Evolutionary conservation across 805 yeast species (phyloP).

Genomic region (Spathaspora arborariae): DNA sequence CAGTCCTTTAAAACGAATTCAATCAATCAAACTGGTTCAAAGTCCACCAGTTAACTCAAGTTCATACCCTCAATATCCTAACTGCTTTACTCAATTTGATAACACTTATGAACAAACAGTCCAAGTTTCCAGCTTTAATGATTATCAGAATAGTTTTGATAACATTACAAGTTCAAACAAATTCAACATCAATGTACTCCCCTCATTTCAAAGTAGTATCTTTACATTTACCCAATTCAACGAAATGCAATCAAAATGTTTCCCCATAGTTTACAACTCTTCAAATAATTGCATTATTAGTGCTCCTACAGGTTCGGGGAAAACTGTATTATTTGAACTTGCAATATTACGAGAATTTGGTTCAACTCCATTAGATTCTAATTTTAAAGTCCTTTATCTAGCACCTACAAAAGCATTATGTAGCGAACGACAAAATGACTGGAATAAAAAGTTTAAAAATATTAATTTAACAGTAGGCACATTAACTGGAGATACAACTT

Average conservation of each 20-base stretch:
- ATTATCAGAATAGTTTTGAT: too few relatives aligned
- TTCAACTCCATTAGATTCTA: constrained; percentile 15
- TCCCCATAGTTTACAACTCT: constrained; percentile 28
- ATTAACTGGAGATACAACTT: constrained; percentile 53
- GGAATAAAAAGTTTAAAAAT: constrained; percentile 39
- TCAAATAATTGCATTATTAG: constrained; percentile 44
- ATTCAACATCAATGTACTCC: constrained; percentile 16
- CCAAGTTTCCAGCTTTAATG: too few relatives aligned
- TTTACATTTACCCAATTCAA: constrained; percentile 40
- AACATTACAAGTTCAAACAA: background rate
- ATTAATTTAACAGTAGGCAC: constrained; percentile 44
- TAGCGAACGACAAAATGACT: constrained; percentile 44
- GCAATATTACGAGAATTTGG: constrained; percentile 39
- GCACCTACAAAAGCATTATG: constrained; percentile 63
- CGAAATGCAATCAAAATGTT: constrained; percentile 48
- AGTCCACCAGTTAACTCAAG: too few relatives aligned
- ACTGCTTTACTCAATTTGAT: too few relatives aligned
- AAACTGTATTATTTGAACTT: constrained; percentile 51
- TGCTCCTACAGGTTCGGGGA: constrained; percentile 61
- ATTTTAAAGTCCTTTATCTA: constrained; percentile 42
- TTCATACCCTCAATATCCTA: too few relatives aligned
- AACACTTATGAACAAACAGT: too few relatives aligned
- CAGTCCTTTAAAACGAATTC: background rate
- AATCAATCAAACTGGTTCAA: background rate
- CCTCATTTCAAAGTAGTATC: constrained; percentile 31